A percentile compares a stretch with the other conserved stretches of the same genome.
Conservation (phyloP, 2,329 filamentous ascomycete genomes). For the Neofusicoccum parvum region DNA sequence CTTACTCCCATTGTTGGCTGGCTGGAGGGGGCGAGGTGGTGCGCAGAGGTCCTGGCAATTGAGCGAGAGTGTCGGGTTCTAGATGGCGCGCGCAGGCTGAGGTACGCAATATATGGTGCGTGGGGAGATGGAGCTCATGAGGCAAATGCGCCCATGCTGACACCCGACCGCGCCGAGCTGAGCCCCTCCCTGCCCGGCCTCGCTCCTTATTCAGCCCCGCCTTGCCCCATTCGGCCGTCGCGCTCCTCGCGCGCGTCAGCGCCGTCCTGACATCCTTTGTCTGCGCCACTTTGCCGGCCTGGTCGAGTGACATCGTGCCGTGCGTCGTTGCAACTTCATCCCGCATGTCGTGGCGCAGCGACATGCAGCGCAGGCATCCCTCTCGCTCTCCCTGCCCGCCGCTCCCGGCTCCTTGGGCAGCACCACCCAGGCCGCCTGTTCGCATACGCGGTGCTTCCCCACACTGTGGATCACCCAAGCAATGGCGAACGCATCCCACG, state of each 20-base stretch:
- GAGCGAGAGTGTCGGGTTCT: neutral
- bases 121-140: slow-evolving; percentile 1
- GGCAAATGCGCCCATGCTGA: neutral
- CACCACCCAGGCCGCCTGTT: neutral
- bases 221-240: neutral
- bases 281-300: slow-evolving; percentile 7
- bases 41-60: neutral
- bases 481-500: neutral
- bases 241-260: neutral
- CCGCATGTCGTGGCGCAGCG: neutral
- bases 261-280: neutral
- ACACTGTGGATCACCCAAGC: slow-evolving; percentile 11
- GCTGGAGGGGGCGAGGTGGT: neutral
- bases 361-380: neutral
- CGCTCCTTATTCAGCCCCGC: neutral
- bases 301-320: neutral
- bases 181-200: slow-evolving; percentile 1
- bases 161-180: slow-evolving; percentile 8
- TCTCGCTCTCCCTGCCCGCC: neutral
- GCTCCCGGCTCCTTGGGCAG: slow-evolving; percentile 1
- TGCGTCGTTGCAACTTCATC: neutral
- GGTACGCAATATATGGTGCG: slow-evolving; percentile 17
- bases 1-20: slow-evolving; percentile 17
- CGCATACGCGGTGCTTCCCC: neutral
- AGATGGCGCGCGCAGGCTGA: neutral